Base-by-base conservation (phyloP, 352 stramenopile genomes). In the Aphanomyces invadans region DNA sequence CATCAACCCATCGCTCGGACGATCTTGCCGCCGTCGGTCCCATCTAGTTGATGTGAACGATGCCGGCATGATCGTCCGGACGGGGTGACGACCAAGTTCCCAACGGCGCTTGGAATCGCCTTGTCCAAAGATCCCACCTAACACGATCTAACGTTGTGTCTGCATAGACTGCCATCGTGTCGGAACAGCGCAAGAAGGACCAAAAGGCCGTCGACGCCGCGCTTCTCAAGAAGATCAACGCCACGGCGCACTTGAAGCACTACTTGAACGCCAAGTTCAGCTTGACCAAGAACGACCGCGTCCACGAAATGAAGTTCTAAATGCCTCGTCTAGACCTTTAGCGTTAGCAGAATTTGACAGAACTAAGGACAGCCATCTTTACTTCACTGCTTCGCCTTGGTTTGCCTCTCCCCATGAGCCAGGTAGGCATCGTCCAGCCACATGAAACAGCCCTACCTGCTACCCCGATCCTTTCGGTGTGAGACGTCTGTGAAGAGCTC, bases 271-370 rank as follows among this genome's bases (percentile, higher is more conserved):
- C 94, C 53, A 98, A 97, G 75, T 99, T 99, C 84, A 95, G 90
- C 70, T 80, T 99, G 57, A 97, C 80, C 70, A 98, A 98, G 76
- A 95, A 91, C 76, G 96, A 99, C 78, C 93, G 91, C 68, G 96
- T 92, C 46, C 97, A 99, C 87, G 92, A 97, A 68, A 97, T 99
- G 83, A 95, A 98, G 77, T 99, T 99, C 80, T 99, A 99, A 96
- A 57, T 67, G 53, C 44, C 49, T 33, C 49, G 25, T 11, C 17
- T n/a, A 57, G 21, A 57, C 9, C 49, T 28, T 33, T 57, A 29
- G 49, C 36, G 49, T 15, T 57, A 57, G 49, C 29, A 33, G 49
- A 57, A 57, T 38, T 4, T 57, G 49, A 57, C 49, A 57, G 7
- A 7, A 42, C 21, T 23, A 33, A 36, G 36, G 15, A 32, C 21